Evolutionary conservation across 768 basidiomycete species (phyloP).

Genomic region (Epithele typhae): DNA sequence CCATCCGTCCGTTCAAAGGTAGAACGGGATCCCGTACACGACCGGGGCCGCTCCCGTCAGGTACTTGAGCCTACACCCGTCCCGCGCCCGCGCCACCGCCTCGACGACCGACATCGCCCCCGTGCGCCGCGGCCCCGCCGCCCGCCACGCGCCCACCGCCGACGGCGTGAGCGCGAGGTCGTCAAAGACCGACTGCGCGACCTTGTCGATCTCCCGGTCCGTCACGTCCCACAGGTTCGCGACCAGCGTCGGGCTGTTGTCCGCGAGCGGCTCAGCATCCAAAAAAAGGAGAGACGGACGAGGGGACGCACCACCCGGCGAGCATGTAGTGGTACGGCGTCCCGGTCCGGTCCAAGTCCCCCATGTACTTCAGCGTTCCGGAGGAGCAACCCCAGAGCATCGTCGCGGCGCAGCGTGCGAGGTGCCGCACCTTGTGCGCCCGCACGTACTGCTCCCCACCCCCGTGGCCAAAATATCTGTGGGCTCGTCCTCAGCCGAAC

Average conservation of each 20-base stretch:
- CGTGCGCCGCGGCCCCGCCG: constrained; percentile 11
- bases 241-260: constrained; percentile 71
- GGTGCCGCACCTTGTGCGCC: constrained; percentile 77
- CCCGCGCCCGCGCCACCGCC: constrained; percentile 78
- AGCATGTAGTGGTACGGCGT: constrained; percentile 95
- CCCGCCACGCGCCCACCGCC: constrained; percentile 19
- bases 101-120: constrained; percentile 50
- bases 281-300: not conserved
- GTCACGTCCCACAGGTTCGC: constrained; percentile 99
- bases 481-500: not conserved
- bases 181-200: constrained; percentile 80
- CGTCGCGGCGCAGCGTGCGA: constrained; percentile 84
- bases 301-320: constrained; percentile 84
- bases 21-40: constrained; percentile 94
- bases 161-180: constrained; percentile 49
- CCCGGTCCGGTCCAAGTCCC: constrained; percentile 89
- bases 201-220: constrained; percentile 93
- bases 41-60: constrained; percentile 94
- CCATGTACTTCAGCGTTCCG: constrained; percentile 82
- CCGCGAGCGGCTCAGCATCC: not conserved
- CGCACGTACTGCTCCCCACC: constrained; percentile 93
- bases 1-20: constrained; percentile 54
- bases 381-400: constrained; percentile 99
- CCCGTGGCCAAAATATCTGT: constrained; percentile 95
- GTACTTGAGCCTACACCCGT: constrained; percentile 85